Evolutionary conservation across 768 basidiomycete species (phyloP).

Genomic region (Panaeolus papilionaceus): DNA sequence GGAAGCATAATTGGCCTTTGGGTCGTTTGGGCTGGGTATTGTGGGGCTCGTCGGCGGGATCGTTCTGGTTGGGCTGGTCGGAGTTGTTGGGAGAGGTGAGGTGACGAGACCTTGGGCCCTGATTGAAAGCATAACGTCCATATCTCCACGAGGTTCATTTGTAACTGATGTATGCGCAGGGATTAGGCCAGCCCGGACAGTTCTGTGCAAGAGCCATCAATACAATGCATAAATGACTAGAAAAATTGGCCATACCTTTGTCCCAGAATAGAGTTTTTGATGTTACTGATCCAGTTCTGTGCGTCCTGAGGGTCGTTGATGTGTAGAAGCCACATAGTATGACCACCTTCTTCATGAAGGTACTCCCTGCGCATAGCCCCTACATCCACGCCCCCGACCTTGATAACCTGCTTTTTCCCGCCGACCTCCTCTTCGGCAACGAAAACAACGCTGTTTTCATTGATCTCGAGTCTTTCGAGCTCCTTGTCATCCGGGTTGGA

Average conservation of each 20-base stretch:
- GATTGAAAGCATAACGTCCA: constrained; percentile 87
- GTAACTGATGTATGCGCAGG: constrained; percentile 46
- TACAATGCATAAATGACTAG: background rate
- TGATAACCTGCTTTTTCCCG: constrained; percentile 60
- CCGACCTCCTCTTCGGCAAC: constrained; percentile 66
- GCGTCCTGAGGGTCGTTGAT: constrained; percentile 65
- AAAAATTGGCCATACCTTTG: constrained; percentile 55
- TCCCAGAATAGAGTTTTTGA: constrained; percentile 74
- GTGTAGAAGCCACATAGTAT: constrained; percentile 75
- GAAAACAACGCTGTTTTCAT: constrained; percentile 78
- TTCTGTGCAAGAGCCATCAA: constrained; percentile 45
- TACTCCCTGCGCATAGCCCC: constrained; percentile 53
- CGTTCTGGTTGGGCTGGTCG: constrained; percentile 26
- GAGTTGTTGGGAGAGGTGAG: constrained; percentile 33
- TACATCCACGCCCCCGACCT: constrained; percentile 69
- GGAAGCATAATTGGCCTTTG: constrained; percentile 50
- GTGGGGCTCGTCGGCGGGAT: constrained; percentile 29
- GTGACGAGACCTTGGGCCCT: constrained; percentile 67
- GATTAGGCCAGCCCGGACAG: constrained; percentile 71
- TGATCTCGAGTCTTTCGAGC: constrained; percentile 76
- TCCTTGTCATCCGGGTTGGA: constrained; percentile 65
- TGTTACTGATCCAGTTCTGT: constrained; percentile 77
- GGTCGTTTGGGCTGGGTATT: constrained; percentile 34
- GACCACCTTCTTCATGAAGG: constrained; percentile 53
- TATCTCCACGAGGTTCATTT: constrained; percentile 76